Conservation (phyloP, 805 yeast genomes). For the Jamesozyma lodderae region DNA sequence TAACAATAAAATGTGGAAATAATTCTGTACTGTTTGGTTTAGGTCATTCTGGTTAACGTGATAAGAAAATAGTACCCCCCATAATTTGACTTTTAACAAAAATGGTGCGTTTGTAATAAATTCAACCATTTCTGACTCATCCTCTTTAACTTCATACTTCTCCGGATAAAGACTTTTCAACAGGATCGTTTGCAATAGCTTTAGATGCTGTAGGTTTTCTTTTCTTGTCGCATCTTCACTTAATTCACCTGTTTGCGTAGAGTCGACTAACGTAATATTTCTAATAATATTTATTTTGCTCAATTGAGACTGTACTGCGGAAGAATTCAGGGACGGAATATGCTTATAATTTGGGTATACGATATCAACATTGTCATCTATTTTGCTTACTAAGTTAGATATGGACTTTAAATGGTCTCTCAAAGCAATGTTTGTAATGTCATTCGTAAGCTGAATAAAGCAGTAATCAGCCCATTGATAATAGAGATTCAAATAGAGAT, state of each 20-base stretch:
- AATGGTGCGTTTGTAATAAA: slow-evolving; percentile 59
- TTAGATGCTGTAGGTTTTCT: slow-evolving; percentile 24
- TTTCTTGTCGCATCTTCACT: slow-evolving; percentile 35
- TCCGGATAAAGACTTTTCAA: slow-evolving; percentile 20
- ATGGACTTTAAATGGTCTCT: slow-evolving; percentile 21
- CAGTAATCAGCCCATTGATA: slow-evolving; percentile 42
- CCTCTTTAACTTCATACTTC: not conserved
- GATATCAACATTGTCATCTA: slow-evolving; percentile 22
- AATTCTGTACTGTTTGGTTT: slow-evolving; percentile 38
- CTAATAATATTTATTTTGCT: slow-evolving; percentile 61
- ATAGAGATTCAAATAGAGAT: slow-evolving; percentile 19
- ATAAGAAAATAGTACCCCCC: slow-evolving; percentile 61
- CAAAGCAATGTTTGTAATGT: slow-evolving; percentile 29
- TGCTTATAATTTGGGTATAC: slow-evolving; percentile 48
- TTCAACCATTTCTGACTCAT: slow-evolving; percentile 43
- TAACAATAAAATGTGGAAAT: slow-evolving; percentile 42
- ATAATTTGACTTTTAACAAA: slow-evolving; percentile 58
- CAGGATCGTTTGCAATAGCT: slow-evolving; percentile 40
- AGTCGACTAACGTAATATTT: slow-evolving; percentile 16
- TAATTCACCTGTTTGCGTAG: slow-evolving; percentile 21
- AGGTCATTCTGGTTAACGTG: slow-evolving; percentile 32
- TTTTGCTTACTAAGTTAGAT: slow-evolving; percentile 9
- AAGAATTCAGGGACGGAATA: slow-evolving; percentile 46
- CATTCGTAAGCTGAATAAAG: slow-evolving; percentile 35
- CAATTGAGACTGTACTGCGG: slow-evolving; percentile 48